A percentile compares a stretch with the other conserved stretches of the same genome.
phyloP scores from a whole-genome alignment of 495 filamentous ascomycete species.

The Daldinia grandis region DNA sequence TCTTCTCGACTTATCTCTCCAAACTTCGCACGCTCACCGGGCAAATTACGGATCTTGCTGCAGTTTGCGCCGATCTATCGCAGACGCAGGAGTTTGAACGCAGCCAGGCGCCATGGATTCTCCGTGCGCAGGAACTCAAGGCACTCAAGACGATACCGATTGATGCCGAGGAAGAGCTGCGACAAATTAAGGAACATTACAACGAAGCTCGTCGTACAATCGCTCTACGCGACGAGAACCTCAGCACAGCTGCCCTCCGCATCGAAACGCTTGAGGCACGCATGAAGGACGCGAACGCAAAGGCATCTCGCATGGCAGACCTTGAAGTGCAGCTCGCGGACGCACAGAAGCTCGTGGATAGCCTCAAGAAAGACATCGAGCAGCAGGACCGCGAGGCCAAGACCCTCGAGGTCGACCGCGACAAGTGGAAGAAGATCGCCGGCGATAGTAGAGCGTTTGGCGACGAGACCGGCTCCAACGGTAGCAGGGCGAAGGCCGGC shows the following conservation, averaged over 20 bases:
- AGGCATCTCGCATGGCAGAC: constrained; percentile 68
- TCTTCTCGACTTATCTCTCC: constrained; percentile 73
- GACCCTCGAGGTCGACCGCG: constrained; percentile 68
- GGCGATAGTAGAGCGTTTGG: constrained; percentile 69
- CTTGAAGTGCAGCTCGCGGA: constrained; percentile 67
- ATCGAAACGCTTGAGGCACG: constrained; percentile 89
- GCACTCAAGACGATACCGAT: constrained; percentile 77
- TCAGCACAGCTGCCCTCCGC: constrained; percentile 82
- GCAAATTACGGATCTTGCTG: constrained; percentile 75
- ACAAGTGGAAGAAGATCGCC: constrained; percentile 79
- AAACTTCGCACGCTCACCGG: constrained; percentile 71
- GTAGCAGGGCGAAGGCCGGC: constrained; percentile 58
- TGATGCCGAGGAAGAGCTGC: constrained; percentile 82
- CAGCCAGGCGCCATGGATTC: constrained; percentile 76
- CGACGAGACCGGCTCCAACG: constrained; percentile 50
- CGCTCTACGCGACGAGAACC: constrained; percentile 68
- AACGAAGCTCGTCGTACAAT: constrained; percentile 69
- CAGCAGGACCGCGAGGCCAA: constrained; percentile 66
- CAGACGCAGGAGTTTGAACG: constrained; percentile 87
- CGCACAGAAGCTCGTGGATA: constrained; percentile 62
- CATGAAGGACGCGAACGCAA: constrained; percentile 79
- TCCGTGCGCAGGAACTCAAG: constrained; percentile 80
- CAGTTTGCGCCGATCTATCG: constrained; percentile 75
- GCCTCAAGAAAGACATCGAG: constrained; percentile 70
- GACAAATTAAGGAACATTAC: constrained; percentile 76